A percentile compares a stretch with the other conserved stretches of the same genome.
These are phyloP conservation scores for Meyerozyma carpophila DNA, from an alignment of 1,139 yeast genomes.

Conservation along the genomic window DNA sequence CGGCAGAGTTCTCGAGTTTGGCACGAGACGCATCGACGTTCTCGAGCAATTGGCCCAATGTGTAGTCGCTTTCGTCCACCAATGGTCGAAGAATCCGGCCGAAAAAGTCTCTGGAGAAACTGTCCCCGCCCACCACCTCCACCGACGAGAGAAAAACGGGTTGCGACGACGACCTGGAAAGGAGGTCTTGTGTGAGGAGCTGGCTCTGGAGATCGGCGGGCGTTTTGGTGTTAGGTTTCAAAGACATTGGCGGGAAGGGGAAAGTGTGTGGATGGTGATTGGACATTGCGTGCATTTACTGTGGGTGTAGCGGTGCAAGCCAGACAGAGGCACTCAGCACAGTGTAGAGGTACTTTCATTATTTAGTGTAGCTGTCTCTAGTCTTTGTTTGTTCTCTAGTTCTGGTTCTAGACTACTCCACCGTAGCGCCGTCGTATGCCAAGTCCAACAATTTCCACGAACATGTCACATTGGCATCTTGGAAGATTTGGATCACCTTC, in stretches of 20 bases:
- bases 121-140: conserved; percentile 47
- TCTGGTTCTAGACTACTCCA: conserved; percentile 8
- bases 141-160: conserved; percentile 43
- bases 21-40: conserved; percentile 20
- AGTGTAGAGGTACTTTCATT: background rate
- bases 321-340: no score
- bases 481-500: conserved; percentile 66
- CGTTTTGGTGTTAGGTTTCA: background rate
- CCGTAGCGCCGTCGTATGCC: conserved; percentile 83
- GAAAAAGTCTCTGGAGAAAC: conserved; percentile 42
- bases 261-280: background rate
- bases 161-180: conserved; percentile 27
- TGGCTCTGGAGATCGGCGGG: conserved; percentile 20
- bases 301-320: background rate
- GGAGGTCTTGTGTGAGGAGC: conserved; percentile 27
- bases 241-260: background rate
- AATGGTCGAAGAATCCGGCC: conserved; percentile 42
- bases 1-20: conserved; percentile 35
- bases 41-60: conserved; percentile 36
- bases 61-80: conserved; percentile 37
- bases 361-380: background rate
- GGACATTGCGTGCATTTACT: background rate
- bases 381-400: conserved; percentile 1
- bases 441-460: conserved; percentile 79
- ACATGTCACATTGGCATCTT: conserved; percentile 63